Conservation (phyloP, 164 flowering plant genomes). For the Dillenia suffruticosa region DNA sequence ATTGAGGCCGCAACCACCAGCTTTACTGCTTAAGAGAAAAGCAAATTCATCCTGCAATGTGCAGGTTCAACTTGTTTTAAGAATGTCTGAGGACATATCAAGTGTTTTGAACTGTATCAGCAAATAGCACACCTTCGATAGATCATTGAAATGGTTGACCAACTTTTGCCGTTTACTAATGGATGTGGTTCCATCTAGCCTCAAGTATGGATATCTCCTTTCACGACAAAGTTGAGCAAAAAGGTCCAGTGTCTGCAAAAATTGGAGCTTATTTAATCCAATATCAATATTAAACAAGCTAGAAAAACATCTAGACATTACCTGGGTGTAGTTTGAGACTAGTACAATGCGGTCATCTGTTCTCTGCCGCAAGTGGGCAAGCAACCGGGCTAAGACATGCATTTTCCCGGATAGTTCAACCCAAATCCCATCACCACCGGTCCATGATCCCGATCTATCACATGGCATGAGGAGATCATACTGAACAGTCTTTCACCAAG, state of each 20-base stretch:
- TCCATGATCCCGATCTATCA: slow-evolving; percentile 93
- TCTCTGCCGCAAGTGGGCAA: slow-evolving; percentile 74
- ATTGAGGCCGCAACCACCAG: slow-evolving; percentile 99
- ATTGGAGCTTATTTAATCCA: slow-evolving; percentile 1
- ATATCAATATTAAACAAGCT: neutral
- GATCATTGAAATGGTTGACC: slow-evolving; percentile 82
- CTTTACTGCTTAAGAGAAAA: slow-evolving; percentile 97
- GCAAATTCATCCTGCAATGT: slow-evolving; percentile 89
- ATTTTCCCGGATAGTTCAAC: slow-evolving; percentile 97
- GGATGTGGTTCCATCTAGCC: slow-evolving; percentile 95
- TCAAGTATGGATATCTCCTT: slow-evolving; percentile 87
- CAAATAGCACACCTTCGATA: slow-evolving; percentile 54
- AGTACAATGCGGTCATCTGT: slow-evolving; percentile 95
- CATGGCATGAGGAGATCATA: slow-evolving; percentile 5
- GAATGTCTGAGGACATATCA: neutral
- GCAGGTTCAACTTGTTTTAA: slow-evolving; percentile 6
- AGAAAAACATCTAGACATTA: slow-evolving; percentile 15
- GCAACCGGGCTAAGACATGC: slow-evolving; percentile 92
- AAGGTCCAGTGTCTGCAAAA: slow-evolving; percentile 80
- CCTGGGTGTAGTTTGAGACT: slow-evolving; percentile 99
- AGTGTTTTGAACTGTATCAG: neutral
- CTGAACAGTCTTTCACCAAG: neutral
- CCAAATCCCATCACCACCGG: slow-evolving; percentile 94
- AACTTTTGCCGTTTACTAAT: slow-evolving; percentile 91
- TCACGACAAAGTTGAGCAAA: slow-evolving; percentile 97